Evolutionary conservation across 345 rosid species (phyloP).

Genomic region (Hibiscus tridactylites): DNA sequence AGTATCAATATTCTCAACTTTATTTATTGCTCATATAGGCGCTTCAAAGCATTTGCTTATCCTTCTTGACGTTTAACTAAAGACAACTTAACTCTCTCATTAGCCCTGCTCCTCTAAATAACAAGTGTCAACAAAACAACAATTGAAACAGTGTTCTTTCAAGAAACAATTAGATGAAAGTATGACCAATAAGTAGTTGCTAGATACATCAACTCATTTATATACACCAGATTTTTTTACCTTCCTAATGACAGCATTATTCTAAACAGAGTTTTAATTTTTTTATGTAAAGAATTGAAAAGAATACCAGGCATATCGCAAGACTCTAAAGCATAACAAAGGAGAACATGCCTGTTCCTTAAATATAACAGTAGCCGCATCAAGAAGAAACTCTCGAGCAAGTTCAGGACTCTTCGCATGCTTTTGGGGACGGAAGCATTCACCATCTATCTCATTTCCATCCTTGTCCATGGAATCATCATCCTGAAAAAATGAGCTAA

Average conservation of each 20-base stretch:
- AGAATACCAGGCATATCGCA: slow-evolving; percentile 7
- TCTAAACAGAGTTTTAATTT: background rate
- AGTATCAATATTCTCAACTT: background rate
- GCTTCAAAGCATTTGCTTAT: background rate
- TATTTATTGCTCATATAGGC: background rate
- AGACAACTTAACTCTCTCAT: background rate
- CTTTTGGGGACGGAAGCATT: slow-evolving; percentile 95
- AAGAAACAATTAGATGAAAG: background rate
- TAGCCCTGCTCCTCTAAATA: background rate
- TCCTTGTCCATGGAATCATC: slow-evolving; percentile 93
- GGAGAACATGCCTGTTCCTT: slow-evolving; percentile 77
- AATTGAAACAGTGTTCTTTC: background rate
- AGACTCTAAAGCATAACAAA: slow-evolving; percentile 2
- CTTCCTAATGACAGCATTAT: background rate
- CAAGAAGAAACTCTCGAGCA: slow-evolving; percentile 99
- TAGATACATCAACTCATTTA: background rate
- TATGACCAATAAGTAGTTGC: background rate
- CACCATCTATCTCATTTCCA: slow-evolving; percentile 94
- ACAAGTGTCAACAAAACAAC: background rate
- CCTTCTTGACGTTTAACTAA: background rate
- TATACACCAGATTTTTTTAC: background rate
- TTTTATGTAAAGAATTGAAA: background rate
- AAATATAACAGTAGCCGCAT: slow-evolving; percentile 88
- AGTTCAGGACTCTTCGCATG: slow-evolving; percentile 99
- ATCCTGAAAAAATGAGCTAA: slow-evolving; percentile 38